phyloP scores from a whole-genome alignment of 345 rosid species.

The Linum trigynum region DNA sequence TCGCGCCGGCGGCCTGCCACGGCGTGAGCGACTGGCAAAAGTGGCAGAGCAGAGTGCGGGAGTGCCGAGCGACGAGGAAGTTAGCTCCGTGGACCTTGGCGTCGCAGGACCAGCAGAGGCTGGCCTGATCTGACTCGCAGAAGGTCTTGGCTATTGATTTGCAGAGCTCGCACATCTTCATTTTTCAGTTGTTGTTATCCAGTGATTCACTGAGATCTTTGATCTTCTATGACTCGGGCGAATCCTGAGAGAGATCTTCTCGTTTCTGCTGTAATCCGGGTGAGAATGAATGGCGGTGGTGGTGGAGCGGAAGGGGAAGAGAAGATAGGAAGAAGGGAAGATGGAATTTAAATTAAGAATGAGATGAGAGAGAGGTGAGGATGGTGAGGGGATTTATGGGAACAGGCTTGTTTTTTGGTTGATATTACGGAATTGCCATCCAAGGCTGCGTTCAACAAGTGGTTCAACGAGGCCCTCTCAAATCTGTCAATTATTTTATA shows the following conservation, averaged over 20 bases:
- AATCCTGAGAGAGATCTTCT: conserved; percentile 7
- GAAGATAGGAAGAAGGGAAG: background rate
- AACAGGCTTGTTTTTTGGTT: background rate
- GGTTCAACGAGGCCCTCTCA: too few species aligned
- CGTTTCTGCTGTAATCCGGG: conserved; percentile 3
- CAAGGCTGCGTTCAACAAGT: background rate
- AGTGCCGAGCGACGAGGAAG: conserved; percentile 64
- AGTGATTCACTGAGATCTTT: conserved; percentile 9
- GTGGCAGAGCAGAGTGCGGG: conserved; percentile 46
- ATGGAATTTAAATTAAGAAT: background rate
- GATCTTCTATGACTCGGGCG: conserved; percentile 9
- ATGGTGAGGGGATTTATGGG: background rate
- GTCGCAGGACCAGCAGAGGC: conserved; percentile 69
- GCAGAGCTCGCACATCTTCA: conserved; percentile 59
- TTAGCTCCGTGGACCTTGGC: conserved; percentile 62
- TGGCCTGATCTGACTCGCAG: conserved; percentile 65
- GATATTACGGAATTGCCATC: background rate
- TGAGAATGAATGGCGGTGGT: background rate
- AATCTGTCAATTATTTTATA: too few species aligned
- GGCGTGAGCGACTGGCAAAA: conserved; percentile 42
- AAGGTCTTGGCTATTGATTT: conserved; percentile 37
- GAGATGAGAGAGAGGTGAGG: background rate
- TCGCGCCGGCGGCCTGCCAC: conserved; percentile 53
- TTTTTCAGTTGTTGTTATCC: conserved; percentile 7
- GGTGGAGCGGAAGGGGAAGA: background rate